Evolutionary conservation across 2,329 filamentous ascomycete genomes (phyloP).

Genomic region (Claviceps paspali): DNA sequence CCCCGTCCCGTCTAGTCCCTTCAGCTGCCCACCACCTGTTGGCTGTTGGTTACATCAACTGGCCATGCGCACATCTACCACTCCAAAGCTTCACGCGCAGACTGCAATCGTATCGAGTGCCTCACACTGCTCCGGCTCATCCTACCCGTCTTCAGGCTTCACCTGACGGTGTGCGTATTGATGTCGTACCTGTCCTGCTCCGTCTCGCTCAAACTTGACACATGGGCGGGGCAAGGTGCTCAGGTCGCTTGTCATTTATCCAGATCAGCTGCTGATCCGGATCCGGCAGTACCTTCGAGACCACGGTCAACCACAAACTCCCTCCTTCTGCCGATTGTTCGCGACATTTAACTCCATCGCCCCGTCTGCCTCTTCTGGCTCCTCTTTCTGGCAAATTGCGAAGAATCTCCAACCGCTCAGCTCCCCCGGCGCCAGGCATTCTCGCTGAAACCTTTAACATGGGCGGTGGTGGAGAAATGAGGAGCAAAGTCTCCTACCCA

Average conservation of each 20-base stretch:
- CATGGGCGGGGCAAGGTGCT: neutral
- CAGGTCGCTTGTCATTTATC: conserved; percentile 3
- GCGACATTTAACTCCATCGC: conserved; percentile 10
- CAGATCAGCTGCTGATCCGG: conserved; percentile 11
- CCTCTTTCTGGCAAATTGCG: conserved; percentile 13
- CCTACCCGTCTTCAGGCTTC: too few species aligned
- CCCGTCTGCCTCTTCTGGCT: conserved; percentile 7
- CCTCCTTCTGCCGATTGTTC: conserved; percentile 12
- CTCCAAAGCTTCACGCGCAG: too few species aligned
- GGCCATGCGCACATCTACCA: too few species aligned
- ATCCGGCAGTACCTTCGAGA: conserved; percentile 10
- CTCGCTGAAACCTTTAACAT: conserved; percentile 23
- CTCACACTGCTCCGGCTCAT: too few species aligned
- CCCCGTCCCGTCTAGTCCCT: too few species aligned
- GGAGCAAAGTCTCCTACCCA: conserved; percentile 35
- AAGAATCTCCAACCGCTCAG: conserved; percentile 21
- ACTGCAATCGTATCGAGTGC: too few species aligned
- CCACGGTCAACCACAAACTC: conserved; percentile 11
- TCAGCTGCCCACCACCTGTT: too few species aligned
- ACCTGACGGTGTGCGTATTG: too few species aligned
- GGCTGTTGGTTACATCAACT: too few species aligned
- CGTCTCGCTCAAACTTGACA: neutral
- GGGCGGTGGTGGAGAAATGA: conserved; percentile 33
- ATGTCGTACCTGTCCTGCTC: neutral
- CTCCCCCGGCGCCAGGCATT: conserved; percentile 19